Evolutionary conservation across 176 grass and related monocot species (phyloP).

Genomic region (Oryza longistaminata): DNA sequence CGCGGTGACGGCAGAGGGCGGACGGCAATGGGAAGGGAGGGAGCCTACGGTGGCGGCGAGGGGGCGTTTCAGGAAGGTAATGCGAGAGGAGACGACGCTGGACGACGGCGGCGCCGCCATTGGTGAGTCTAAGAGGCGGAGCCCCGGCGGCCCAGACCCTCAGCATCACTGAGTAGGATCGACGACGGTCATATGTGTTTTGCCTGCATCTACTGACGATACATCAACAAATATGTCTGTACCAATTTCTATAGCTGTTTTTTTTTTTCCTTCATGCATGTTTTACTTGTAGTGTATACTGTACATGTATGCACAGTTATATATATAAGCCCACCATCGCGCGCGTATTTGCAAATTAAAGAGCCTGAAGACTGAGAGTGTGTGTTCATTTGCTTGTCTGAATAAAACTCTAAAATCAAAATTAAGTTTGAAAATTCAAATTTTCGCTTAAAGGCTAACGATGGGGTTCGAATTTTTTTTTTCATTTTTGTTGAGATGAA

Average conservation of each 20-base stretch:
- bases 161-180: conserved; percentile 47
- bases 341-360: neutral
- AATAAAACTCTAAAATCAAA: too few species aligned
- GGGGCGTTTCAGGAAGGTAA: neutral
- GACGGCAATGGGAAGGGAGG: neutral
- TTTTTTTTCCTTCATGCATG: neutral
- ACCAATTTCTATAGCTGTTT: neutral
- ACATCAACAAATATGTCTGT: neutral
- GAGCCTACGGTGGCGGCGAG: neutral
- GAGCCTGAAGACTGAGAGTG: neutral
- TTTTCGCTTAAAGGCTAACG: too few species aligned
- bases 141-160: conserved; percentile 59
- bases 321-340: neutral
- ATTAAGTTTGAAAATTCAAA: too few species aligned
- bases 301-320: neutral
- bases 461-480: neutral
- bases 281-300: neutral
- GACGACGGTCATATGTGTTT: neutral
- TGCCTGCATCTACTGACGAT: neutral
- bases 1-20: neutral
- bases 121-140: conserved; percentile 52
- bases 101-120: neutral
- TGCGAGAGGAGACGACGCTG: conserved; percentile 16
- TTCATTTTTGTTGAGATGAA: neutral
- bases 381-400: neutral